A percentile compares a stretch with the other conserved stretches of the same genome.
These are phyloP conservation scores for Tulasnella sp. DNA, from an alignment of 768 basidiomycete genomes.

Conservation along the genomic window DNA sequence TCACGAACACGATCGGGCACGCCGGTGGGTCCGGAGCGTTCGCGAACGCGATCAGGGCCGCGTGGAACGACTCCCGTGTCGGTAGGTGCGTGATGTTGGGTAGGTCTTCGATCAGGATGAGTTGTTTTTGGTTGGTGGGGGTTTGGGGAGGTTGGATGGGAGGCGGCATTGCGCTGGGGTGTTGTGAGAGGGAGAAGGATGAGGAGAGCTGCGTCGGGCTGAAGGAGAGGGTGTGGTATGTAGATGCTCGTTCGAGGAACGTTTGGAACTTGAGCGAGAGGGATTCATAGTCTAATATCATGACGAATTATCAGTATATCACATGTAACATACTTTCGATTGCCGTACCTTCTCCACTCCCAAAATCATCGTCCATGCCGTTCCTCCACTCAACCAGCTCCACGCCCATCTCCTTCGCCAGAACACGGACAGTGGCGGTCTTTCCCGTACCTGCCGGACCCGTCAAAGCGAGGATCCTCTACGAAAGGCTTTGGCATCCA, in stretches of 20 bases:
- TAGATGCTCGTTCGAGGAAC: conserved; percentile 60
- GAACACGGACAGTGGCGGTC: conserved; percentile 68
- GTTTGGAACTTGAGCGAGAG: conserved; percentile 52
- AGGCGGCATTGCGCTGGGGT: neutral
- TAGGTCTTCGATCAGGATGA: conserved; percentile 80
- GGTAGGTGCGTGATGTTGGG: conserved; percentile 75
- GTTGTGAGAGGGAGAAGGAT: conserved; percentile 15
- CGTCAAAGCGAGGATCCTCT: conserved; percentile 77
- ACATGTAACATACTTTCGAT: no score
- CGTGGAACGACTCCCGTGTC: conserved; percentile 63
- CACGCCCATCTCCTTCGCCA: conserved; percentile 61
- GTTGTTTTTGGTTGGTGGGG: conserved; percentile 26
- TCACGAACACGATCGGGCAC: conserved; percentile 64
- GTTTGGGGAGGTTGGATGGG: conserved; percentile 8
- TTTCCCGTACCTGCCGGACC: conserved; percentile 89
- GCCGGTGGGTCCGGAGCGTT: conserved; percentile 22
- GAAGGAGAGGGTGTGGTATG: conserved; percentile 45
- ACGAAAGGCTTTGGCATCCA: no score
- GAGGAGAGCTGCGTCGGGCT: conserved; percentile 2
- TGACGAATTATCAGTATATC: no score
- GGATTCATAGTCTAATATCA: conserved; percentile 31
- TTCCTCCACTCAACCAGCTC: conserved; percentile 84
- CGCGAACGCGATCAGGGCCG: conserved; percentile 48
- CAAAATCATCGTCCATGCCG: conserved; percentile 40
- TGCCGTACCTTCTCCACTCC: neutral